These are phyloP conservation scores for Penicillium vulpinum DNA, from an alignment of 2,329 filamentous ascomycete species.

Conservation along the genomic window DNA sequence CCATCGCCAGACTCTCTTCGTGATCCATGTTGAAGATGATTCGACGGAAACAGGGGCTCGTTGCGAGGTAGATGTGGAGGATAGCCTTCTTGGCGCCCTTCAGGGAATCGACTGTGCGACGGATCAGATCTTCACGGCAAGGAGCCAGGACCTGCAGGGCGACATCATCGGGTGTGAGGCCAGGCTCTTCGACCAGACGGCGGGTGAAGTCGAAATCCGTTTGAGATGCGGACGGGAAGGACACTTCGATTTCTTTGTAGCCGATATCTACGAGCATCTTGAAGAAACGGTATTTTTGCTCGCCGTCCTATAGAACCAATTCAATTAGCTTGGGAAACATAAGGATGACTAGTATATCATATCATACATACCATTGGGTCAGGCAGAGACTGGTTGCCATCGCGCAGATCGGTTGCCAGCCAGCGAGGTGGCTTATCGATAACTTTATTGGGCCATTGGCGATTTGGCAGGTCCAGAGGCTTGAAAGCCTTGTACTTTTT, in stretches of 20 bases:
- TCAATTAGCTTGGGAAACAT: background rate
- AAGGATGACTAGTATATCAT: background rate
- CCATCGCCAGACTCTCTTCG: conserved; percentile 76
- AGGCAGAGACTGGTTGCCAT: conserved; percentile 90
- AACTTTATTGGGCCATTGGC: conserved; percentile 76
- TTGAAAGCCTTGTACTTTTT: conserved; percentile 51
- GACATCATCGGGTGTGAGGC: conserved; percentile 81
- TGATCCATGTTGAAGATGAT: conserved; percentile 88
- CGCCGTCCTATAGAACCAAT: conserved; percentile 65
- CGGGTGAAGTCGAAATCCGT: conserved; percentile 96
- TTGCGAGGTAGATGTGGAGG: conserved; percentile 93
- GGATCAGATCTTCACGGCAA: conserved; percentile 87
- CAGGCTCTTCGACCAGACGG: conserved; percentile 79
- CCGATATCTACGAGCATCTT: conserved; percentile 88
- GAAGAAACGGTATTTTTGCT: conserved; percentile 95
- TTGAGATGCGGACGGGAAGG: conserved; percentile 90
- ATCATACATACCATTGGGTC: conserved; percentile 82
- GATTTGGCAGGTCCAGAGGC: conserved; percentile 51
- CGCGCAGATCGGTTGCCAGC: conserved; percentile 84
- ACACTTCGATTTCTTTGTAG: conserved; percentile 97
- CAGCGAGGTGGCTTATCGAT: conserved; percentile 85
- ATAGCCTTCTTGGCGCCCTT: conserved; percentile 90
- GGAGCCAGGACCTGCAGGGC: conserved; percentile 90
- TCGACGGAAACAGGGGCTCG: conserved; percentile 89
- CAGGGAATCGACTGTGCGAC: conserved; percentile 82